Conservation (phyloP, 495 filamentous ascomycete genomes). For the Podospora comata region DNA sequence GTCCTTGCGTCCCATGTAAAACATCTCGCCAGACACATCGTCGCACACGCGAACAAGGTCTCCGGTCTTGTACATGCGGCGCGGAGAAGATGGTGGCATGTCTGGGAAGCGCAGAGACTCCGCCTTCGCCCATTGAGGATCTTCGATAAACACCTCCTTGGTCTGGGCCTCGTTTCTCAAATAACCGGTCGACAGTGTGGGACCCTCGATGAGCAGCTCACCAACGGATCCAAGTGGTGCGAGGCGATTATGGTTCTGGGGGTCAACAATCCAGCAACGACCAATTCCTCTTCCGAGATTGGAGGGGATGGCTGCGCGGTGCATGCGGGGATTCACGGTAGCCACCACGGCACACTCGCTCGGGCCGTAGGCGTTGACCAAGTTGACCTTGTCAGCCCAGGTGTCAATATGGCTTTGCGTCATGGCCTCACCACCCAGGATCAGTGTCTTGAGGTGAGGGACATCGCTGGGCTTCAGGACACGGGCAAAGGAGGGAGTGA, state of each 20-base stretch:
- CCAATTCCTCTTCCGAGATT: slow-evolving; percentile 25
- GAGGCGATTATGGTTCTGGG: slow-evolving; percentile 30
- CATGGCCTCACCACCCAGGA: slow-evolving; percentile 32
- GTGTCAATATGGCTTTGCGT: slow-evolving; percentile 17
- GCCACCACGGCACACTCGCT: slow-evolving; percentile 51
- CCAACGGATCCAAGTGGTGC: slow-evolving; percentile 46
- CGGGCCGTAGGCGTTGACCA: slow-evolving; percentile 57
- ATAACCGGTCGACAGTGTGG: slow-evolving; percentile 32
- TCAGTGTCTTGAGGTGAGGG: slow-evolving; percentile 26
- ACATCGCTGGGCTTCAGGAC: slow-evolving; percentile 20
- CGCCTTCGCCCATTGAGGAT: slow-evolving; percentile 33
- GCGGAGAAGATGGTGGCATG: neutral
- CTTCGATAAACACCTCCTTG: slow-evolving; percentile 22
- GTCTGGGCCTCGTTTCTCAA: slow-evolving; percentile 24
- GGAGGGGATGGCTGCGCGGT: slow-evolving; percentile 15
- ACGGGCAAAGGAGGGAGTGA: slow-evolving; percentile 27
- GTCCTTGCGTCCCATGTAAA: slow-evolving; percentile 45
- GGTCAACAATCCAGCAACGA: slow-evolving; percentile 33
- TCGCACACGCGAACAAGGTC: slow-evolving; percentile 55
- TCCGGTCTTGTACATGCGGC: slow-evolving; percentile 56
- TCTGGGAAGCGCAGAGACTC: slow-evolving; percentile 16
- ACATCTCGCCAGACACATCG: slow-evolving; percentile 43
- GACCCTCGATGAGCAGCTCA: slow-evolving; percentile 48
- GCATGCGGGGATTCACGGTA: slow-evolving; percentile 21
- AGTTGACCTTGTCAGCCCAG: slow-evolving; percentile 32